Evolutionary conservation across 1,139 yeast genomes (phyloP).

Genomic region (Geotrichum macrosporum): DNA sequence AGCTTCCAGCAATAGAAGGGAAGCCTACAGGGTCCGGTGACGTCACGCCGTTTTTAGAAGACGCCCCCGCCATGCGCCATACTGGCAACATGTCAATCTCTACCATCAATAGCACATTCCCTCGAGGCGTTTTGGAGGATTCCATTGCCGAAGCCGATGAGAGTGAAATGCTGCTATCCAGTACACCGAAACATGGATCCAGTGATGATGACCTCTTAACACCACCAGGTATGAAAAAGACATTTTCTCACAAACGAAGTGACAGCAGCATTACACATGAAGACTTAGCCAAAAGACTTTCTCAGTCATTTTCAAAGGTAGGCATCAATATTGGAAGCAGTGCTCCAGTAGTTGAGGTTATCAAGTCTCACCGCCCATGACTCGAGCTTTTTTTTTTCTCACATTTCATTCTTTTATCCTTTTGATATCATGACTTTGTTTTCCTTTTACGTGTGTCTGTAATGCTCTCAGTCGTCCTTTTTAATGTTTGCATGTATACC

Average conservation of each 20-base stretch:
- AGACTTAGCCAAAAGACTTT: constrained; percentile 7
- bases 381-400: neutral
- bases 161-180: neutral
- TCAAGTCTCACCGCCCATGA: constrained; percentile 1
- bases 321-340: constrained; percentile 20
- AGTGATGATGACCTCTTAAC: too few relatives aligned
- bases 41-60: neutral
- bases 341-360: constrained; percentile 18
- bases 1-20: neutral
- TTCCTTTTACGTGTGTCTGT: too few relatives aligned
- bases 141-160: neutral
- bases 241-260: neutral
- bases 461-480: too few relatives aligned
- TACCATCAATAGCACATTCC: neutral
- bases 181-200: constrained; percentile 14
- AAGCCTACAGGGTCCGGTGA: neutral
- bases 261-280: constrained; percentile 4
- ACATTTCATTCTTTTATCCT: too few relatives aligned
- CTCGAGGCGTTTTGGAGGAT: neutral
- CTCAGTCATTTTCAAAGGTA: constrained; percentile 14
- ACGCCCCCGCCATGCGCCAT: neutral
- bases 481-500: too few relatives aligned
- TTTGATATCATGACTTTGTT: too few relatives aligned
- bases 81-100: constrained; percentile 7
- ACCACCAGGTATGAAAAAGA: too few relatives aligned